These are phyloP conservation scores for Boletus sp. DNA, from an alignment of 768 basidiomycete species.

Conservation along the genomic window DNA sequence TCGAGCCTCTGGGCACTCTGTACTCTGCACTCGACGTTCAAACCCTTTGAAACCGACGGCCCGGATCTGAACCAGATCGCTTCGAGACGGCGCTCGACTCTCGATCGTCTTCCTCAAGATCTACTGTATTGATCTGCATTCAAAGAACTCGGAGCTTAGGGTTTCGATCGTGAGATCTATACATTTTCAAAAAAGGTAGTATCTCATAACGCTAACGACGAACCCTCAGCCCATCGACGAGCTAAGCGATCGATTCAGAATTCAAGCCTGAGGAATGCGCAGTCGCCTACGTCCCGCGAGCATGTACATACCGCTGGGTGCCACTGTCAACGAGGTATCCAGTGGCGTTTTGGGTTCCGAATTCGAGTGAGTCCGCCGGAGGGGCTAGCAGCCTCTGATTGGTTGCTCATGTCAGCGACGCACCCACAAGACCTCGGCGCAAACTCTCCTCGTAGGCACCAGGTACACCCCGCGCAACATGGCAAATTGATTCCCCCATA, in stretches of 20 bases:
- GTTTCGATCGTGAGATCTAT: too few species aligned
- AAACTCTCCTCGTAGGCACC: neutral
- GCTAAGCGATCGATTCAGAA: constrained; percentile 3
- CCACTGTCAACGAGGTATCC: too few species aligned
- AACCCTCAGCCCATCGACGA: neutral
- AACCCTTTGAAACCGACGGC: too few species aligned
- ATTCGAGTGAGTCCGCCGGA: neutral
- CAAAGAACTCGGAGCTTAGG: too few species aligned
- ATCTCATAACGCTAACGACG: too few species aligned
- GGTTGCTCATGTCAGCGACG: neutral
- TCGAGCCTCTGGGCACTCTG: too few species aligned
- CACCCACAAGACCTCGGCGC: too few species aligned
- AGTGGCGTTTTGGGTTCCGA: neutral
- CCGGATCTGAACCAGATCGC: too few species aligned
- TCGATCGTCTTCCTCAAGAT: neutral
- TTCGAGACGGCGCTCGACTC: neutral
- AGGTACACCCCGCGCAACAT: neutral
- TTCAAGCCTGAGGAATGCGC: too few species aligned
- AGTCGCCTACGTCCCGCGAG: neutral
- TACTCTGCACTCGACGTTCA: neutral
- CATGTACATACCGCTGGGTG: neutral
- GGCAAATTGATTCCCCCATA: neutral
- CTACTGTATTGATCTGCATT: too few species aligned
- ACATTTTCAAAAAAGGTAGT: neutral
- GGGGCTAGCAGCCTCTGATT: neutral